These are phyloP conservation scores for Pseudogymnoascus sp. DNA, from an alignment of 2,329 filamentous ascomycete genomes.

Conservation along the genomic window DNA sequence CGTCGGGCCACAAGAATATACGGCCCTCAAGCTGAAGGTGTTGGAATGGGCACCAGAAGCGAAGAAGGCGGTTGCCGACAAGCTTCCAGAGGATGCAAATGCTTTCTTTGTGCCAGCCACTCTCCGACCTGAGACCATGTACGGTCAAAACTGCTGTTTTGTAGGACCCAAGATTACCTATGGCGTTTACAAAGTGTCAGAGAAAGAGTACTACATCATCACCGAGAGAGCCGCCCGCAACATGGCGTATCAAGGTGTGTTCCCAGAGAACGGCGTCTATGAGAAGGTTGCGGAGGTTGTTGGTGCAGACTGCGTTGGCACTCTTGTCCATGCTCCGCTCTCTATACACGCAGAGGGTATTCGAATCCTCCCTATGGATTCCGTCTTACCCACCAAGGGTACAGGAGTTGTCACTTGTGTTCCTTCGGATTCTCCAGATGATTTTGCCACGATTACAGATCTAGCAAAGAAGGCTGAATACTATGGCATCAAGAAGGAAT, in stretches of 20 bases:
- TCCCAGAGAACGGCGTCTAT: slow-evolving; percentile 66
- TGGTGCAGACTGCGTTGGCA: slow-evolving; percentile 76
- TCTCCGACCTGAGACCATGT: slow-evolving; percentile 95
- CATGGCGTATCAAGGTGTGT: slow-evolving; percentile 90
- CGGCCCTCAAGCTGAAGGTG: slow-evolving; percentile 82
- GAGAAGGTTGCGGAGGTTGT: slow-evolving; percentile 66
- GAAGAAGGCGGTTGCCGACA: slow-evolving; percentile 61
- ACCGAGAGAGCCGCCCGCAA: slow-evolving; percentile 81
- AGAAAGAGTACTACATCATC: slow-evolving; percentile 75
- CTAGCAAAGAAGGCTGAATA: slow-evolving; percentile 92
- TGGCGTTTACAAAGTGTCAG: slow-evolving; percentile 71
- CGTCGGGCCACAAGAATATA: slow-evolving; percentile 83
- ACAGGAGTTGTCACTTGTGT: slow-evolving; percentile 95
- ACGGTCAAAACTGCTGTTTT: slow-evolving; percentile 93
- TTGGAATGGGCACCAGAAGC: slow-evolving; percentile 80
- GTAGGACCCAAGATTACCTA: slow-evolving; percentile 86
- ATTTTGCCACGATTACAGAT: slow-evolving; percentile 82
- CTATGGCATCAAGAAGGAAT: slow-evolving; percentile 94
- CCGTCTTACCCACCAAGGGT: slow-evolving; percentile 84
- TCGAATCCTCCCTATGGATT: slow-evolving; percentile 89
- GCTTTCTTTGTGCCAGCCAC: slow-evolving; percentile 90
- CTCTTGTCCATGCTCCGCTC: slow-evolving; percentile 81
- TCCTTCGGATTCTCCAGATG: slow-evolving; percentile 90
- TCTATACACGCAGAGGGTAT: slow-evolving; percentile 78
- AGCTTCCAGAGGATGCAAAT: slow-evolving; percentile 68